These are phyloP conservation scores for Spencermartinsiella europaea DNA, from an alignment of 805 yeast genomes.

Conservation along the genomic window DNA sequence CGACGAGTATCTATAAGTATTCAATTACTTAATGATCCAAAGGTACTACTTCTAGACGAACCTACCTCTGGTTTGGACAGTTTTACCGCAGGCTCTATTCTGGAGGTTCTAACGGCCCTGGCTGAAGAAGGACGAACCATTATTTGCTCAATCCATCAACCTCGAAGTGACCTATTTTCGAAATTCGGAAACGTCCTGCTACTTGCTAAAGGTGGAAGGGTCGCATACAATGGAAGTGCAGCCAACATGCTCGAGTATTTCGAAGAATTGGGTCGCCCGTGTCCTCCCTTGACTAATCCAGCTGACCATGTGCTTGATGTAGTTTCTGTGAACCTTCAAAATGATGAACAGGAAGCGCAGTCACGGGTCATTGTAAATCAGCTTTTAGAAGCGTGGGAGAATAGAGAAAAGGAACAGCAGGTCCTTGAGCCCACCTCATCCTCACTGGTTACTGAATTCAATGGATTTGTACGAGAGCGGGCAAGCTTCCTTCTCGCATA, in stretches of 20 bases:
- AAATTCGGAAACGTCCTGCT: constrained; percentile 67
- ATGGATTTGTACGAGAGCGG: constrained; percentile 30
- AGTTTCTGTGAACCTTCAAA: constrained; percentile 52
- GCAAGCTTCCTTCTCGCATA: constrained; percentile 34
- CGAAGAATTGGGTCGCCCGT: constrained; percentile 42
- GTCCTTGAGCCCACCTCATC: background rate
- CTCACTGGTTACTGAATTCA: constrained; percentile 23
- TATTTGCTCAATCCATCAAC: constrained; percentile 78
- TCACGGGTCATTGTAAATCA: constrained; percentile 38
- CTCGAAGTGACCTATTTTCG: constrained; percentile 59
- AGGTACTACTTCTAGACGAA: constrained; percentile 70
- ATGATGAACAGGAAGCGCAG: constrained; percentile 36
- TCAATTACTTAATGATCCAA: constrained; percentile 68
- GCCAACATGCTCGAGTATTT: constrained; percentile 45
- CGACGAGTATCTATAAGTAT: constrained; percentile 78
- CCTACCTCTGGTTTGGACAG: constrained; percentile 89
- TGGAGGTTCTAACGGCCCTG: constrained; percentile 53
- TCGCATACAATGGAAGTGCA: constrained; percentile 61
- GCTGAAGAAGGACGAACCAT: constrained; percentile 59
- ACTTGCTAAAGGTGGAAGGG: constrained; percentile 67
- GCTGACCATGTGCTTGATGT: constrained; percentile 74
- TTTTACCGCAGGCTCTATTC: constrained; percentile 65
- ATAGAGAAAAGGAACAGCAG: background rate
- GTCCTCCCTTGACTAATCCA: constrained; percentile 59
- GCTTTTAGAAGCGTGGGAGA: constrained; percentile 38